Base-by-base conservation (phyloP, 2,329 filamentous ascomycete species). In the Beauveria sp. region DNA sequence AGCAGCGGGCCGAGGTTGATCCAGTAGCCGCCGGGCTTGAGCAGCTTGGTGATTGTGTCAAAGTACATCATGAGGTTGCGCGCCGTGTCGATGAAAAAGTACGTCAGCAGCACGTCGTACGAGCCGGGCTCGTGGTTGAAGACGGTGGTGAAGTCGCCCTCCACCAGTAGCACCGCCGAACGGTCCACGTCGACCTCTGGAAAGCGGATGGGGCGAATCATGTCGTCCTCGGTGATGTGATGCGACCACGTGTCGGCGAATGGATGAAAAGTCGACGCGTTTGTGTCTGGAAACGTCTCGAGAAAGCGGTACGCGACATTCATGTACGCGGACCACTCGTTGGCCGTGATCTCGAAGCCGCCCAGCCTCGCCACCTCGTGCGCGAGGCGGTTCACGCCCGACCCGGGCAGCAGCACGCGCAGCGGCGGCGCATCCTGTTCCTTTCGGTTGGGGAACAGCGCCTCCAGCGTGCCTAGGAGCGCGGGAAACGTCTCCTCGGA, bases 81-180 rank as follows among this genome's bases (percentile, higher is more conserved):
- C 0, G 83, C 83, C 0, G 83, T 86, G 66, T 86, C 83, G 65
- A 86, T 84, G 70, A 86, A 85, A 71, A 85, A 86, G 49, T 84
- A 77, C 0, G 83, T 84, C 0, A 84, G 69, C 0, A 86, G 69
- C 1, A 77, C 73, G 59, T 85, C 82, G 67, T 76, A 85, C 4
- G 65, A 56, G 0, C 67, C 66, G 0, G 64, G 55, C 1, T 69
- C 45, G 3, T 67, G 62, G 48, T 54, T 50, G 63, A 78, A 78
- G 2, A 66, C 71, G 0, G 76, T 78, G 0, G 77, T 81, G 64
- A 86, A 86, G 65, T 86, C 83, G 0, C 82, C 83, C 65, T 86
- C 83, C 0, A 83, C 73, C 0, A 83, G 72, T 0, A 82, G 64
- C 0, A 84, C 77, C 0, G 70, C 65, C 8, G 69, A 70, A 1